phyloP scores from a whole-genome alignment of 495 filamentous ascomycete species.

The Trichoderma orchidacearum region DNA sequence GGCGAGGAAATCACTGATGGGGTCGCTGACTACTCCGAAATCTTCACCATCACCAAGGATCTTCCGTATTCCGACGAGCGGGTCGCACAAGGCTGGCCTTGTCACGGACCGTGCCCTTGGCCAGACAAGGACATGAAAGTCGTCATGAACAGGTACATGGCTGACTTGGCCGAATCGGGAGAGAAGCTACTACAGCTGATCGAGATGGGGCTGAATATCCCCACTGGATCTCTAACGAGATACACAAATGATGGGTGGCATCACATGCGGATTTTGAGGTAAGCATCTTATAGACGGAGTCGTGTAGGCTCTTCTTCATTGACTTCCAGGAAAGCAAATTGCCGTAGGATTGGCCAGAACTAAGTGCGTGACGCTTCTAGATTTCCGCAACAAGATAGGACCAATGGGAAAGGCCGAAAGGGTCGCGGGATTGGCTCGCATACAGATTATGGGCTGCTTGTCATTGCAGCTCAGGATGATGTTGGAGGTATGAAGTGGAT shows the following conservation, averaged over 20 bases:
- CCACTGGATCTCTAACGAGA: constrained; percentile 12
- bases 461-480: constrained; percentile 29
- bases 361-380: constrained; percentile 3
- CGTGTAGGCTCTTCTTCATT: background rate
- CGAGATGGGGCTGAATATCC: constrained; percentile 20
- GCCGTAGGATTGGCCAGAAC: background rate
- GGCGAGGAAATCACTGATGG: constrained; percentile 34
- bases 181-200: constrained; percentile 24
- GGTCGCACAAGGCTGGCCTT: constrained; percentile 26
- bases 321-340: background rate
- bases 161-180: constrained; percentile 16
- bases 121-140: constrained; percentile 21
- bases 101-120: constrained; percentile 33
- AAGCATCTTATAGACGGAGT: background rate
- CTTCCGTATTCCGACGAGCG: constrained; percentile 17
- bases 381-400: constrained; percentile 22
- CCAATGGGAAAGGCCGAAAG: constrained; percentile 29
- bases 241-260: constrained; percentile 32
- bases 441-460: constrained; percentile 31
- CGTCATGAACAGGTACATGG: constrained; percentile 16
- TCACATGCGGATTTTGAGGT: constrained; percentile 28
- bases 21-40: constrained; percentile 32
- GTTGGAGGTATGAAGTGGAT: constrained; percentile 24
- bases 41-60: constrained; percentile 33
- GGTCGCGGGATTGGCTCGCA: constrained; percentile 32